Conservation (phyloP, 768 basidiomycete species). For the Termitomyces eurrhizus region DNA sequence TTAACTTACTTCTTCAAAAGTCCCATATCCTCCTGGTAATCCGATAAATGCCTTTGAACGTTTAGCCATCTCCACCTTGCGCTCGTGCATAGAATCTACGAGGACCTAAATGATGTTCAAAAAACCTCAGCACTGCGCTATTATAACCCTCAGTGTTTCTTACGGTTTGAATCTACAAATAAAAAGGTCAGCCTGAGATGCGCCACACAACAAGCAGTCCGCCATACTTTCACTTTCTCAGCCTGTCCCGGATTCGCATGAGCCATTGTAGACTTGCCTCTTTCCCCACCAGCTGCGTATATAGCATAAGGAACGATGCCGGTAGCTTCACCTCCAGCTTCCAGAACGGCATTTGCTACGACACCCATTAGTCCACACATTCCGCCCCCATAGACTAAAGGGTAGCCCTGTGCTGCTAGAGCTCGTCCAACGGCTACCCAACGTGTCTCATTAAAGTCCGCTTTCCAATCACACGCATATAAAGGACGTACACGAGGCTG, state of each 20-base stretch:
- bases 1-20: conserved; percentile 81
- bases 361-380: conserved; percentile 82
- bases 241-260: conserved; percentile 17
- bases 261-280: conserved; percentile 37
- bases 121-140: neutral
- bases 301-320: conserved; percentile 82
- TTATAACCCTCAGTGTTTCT: neutral
- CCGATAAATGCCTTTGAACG: conserved; percentile 75
- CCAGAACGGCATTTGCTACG: conserved; percentile 62
- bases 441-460: neutral
- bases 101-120: conserved; percentile 43
- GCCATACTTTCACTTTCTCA: conserved; percentile 24
- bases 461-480: neutral
- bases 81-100: conserved; percentile 82
- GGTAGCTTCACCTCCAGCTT: conserved; percentile 66
- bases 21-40: conserved; percentile 92
- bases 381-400: conserved; percentile 88
- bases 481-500: conserved; percentile 62
- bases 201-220: neutral
- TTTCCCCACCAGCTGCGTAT: conserved; percentile 59
- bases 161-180: conserved; percentile 12
- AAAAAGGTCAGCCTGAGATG: neutral
- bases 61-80: conserved; percentile 89
- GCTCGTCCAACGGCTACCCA: conserved; percentile 68
- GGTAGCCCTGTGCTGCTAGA: conserved; percentile 52